A percentile compares a stretch with the other conserved stretches of the same genome.
Conservation (phyloP, 108 stramenopile species). For the Ochromonas danica region DNA sequence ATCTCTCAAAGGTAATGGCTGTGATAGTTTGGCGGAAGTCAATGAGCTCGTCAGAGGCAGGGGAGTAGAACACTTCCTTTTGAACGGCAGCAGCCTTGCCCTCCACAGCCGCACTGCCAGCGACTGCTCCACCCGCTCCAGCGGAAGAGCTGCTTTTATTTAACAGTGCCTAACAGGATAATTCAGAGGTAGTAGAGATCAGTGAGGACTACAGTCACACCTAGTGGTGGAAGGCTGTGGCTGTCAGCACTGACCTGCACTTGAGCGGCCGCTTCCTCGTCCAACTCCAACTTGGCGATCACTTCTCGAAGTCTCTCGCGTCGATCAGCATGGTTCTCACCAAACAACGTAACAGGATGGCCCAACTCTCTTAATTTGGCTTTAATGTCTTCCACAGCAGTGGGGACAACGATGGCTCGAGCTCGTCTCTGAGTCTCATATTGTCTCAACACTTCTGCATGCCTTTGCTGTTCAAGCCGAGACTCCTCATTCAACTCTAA, state of each 20-base stretch:
- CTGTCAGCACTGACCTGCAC: too few species aligned
- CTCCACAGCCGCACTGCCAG: conserved; percentile 16
- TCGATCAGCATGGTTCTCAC: conserved; percentile 43
- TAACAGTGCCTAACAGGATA: too few species aligned
- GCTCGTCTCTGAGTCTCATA: conserved; percentile 21
- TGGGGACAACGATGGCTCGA: conserved; percentile 6
- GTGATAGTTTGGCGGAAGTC: conserved; percentile 68
- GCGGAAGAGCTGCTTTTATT: conserved; percentile 46
- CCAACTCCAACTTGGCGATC: conserved; percentile 30
- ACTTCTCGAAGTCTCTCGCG: conserved; percentile 33
- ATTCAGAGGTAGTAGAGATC: too few species aligned
- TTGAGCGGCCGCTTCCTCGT: conserved; percentile 1
- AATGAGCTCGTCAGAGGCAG: conserved; percentile 72
- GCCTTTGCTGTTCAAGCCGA: background rate
- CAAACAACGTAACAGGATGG: conserved; percentile 40
- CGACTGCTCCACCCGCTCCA: conserved; percentile 37
- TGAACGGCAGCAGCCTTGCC: conserved; percentile 11
- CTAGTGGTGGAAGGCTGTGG: conserved; percentile 36
- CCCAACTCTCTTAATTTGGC: background rate
- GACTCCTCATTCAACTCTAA: background rate
- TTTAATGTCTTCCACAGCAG: conserved; percentile 17
- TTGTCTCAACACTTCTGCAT: conserved; percentile 4
- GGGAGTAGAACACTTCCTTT: conserved; percentile 77
- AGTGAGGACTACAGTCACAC: too few species aligned
- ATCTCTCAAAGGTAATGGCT: conserved; percentile 67